Evolutionary conservation across 2,329 filamentous ascomycete genomes (phyloP).

Genomic region (Aspergillus sp.): DNA sequence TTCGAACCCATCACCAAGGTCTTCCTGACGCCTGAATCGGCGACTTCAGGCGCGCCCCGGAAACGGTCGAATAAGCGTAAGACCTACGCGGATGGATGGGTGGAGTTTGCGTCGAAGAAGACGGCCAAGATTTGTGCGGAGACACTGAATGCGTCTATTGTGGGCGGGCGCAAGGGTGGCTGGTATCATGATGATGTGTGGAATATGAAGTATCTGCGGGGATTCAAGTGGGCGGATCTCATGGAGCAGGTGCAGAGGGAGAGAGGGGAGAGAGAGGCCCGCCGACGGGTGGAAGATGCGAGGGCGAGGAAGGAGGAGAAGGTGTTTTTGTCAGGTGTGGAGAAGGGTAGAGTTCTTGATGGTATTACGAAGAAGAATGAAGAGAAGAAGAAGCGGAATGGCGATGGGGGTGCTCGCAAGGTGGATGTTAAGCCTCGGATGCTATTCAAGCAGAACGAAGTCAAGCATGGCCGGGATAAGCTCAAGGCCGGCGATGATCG

Average conservation of each 20-base stretch:
- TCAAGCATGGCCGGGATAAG: conserved; percentile 20
- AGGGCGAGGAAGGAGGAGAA: conserved; percentile 41
- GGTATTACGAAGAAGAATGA: conserved; percentile 42
- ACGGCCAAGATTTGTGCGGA: conserved; percentile 42
- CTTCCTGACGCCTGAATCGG: conserved; percentile 38
- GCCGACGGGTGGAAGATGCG: conserved; percentile 37
- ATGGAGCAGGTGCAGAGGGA: conserved; percentile 43
- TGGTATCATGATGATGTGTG: conserved; percentile 44
- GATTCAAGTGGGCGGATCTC: conserved; percentile 41
- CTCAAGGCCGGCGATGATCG: conserved; percentile 15
- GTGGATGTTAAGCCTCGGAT: conserved; percentile 22
- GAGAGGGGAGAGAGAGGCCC: conserved; percentile 37
- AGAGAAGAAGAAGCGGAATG: conserved; percentile 31
- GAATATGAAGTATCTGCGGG: conserved; percentile 43
- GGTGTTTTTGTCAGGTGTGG: conserved; percentile 38
- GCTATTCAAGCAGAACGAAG: conserved; percentile 41
- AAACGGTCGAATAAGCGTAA: conserved; percentile 37
- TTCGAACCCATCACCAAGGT: conserved; percentile 40
- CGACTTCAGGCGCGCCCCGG: conserved; percentile 13
- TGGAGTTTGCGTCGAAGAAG: conserved; percentile 43
- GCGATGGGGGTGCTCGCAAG: conserved; percentile 7
- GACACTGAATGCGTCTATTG: conserved; percentile 39
- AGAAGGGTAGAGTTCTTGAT: conserved; percentile 35
- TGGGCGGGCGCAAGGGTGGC: conserved; percentile 41
- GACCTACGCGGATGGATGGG: conserved; percentile 43